phyloP scores from a whole-genome alignment of 78 protist species.

The Polysphondylium violaceum region DNA sequence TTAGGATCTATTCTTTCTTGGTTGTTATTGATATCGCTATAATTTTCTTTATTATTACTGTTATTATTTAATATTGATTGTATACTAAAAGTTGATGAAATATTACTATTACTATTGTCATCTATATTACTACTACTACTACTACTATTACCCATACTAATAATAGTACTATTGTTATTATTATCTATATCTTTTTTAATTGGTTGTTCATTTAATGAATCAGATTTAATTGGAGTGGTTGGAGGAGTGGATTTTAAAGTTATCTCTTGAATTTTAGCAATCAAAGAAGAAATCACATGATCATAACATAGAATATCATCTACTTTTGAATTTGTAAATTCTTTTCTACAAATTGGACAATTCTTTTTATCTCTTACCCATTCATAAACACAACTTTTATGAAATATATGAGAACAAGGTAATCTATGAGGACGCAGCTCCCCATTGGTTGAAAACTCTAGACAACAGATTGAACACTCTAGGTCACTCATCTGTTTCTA shows the following conservation, averaged over 20 bases:
- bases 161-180: not conserved
- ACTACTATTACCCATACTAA: slow-evolving; percentile 2
- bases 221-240: not conserved
- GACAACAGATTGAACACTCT: too few species aligned
- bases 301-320: not conserved
- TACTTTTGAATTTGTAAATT: not conserved
- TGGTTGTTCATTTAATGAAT: not conserved
- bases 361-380: not conserved
- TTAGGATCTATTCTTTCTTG: not conserved
- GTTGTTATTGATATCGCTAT: not conserved
- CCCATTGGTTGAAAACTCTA: too few species aligned
- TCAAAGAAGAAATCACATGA: not conserved
- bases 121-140: not conserved
- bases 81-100: not conserved
- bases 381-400: not conserved
- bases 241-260: not conserved
- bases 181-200: not conserved
- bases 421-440: not conserved
- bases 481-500: too few species aligned
- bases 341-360: slow-evolving; percentile 14
- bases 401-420: slow-evolving; percentile 26
- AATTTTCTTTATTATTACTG: not conserved
- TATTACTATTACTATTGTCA: not conserved
- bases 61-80: too few species aligned
- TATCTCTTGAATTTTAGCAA: not conserved